Percentiles rank a stretch among this genome's conserved stretches.
Conservation (phyloP, 371 early-diverging fungal genomes). For the Capniomyces stellatus region DNA sequence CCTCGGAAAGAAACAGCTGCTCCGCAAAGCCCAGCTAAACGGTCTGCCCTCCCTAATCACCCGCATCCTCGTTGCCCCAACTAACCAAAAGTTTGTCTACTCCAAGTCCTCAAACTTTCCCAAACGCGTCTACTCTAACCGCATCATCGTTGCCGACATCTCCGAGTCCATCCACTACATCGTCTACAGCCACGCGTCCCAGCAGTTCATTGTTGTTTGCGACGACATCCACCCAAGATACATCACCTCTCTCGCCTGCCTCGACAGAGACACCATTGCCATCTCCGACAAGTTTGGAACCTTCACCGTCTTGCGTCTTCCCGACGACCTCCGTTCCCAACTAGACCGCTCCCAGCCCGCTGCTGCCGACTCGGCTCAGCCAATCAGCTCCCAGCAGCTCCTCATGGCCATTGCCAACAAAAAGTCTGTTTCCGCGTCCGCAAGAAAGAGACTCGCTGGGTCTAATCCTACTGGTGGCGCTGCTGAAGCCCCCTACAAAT, state of each 20-base stretch:
- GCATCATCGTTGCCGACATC: slow-evolving; percentile 68
- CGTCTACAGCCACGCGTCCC: slow-evolving; percentile 48
- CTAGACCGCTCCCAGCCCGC: slow-evolving; percentile 19
- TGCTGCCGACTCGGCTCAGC: background rate
- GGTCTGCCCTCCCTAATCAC: slow-evolving; percentile 57
- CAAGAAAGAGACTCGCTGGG: background rate
- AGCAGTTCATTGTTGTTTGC: slow-evolving; percentile 71
- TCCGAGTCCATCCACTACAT: slow-evolving; percentile 77
- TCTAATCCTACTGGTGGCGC: background rate
- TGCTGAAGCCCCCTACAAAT: slow-evolving; percentile 4
- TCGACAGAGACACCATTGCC: slow-evolving; percentile 86
- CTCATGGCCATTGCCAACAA: background rate
- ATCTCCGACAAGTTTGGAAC: slow-evolving; percentile 95
- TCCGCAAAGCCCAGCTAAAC: slow-evolving; percentile 73
- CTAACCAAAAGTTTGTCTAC: background rate
- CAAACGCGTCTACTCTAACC: slow-evolving; percentile 37
- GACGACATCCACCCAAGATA: slow-evolving; percentile 88
- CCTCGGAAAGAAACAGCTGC: slow-evolving; percentile 74
- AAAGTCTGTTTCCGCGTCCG: background rate
- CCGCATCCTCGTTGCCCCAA: slow-evolving; percentile 18
- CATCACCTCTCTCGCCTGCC: slow-evolving; percentile 53
- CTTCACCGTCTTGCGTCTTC: slow-evolving; percentile 59
- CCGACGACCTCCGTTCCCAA: slow-evolving; percentile 12
- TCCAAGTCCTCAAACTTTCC: slow-evolving; percentile 9
- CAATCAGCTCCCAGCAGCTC: background rate